Evolutionary conservation across 306 rosid species (phyloP).

Genomic region (Lotus japonicus): DNA sequence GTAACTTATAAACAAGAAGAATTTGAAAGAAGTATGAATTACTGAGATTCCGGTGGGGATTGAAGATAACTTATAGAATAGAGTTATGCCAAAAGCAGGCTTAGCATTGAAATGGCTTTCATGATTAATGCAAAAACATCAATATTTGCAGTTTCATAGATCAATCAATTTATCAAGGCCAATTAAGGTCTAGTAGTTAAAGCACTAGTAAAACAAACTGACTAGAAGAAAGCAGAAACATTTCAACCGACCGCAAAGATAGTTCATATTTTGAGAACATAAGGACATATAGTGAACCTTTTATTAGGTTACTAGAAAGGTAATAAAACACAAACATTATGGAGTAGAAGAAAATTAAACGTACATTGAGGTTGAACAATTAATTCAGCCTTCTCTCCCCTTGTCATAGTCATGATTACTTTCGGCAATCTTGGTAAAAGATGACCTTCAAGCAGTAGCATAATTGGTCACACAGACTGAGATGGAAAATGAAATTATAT

Average conservation of each 20-base stretch:
- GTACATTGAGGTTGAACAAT: slow-evolving; percentile 66
- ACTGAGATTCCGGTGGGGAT: not conserved
- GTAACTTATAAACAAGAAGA: not conserved
- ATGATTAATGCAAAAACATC: not conserved
- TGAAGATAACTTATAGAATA: not conserved
- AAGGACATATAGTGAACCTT: not conserved
- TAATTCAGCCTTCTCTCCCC: slow-evolving; percentile 63
- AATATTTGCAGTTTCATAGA: not conserved
- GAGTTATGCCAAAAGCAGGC: not conserved
- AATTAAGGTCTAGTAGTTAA: not conserved
- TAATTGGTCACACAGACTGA: not conserved
- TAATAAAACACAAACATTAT: not conserved
- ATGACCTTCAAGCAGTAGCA: slow-evolving; percentile 38
- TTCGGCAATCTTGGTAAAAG: slow-evolving; percentile 41
- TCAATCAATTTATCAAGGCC: not conserved
- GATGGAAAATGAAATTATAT: not conserved
- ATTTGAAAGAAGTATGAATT: not conserved
- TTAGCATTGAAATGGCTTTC: not conserved
- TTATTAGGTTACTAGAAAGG: not conserved
- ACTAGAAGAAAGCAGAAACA: not conserved
- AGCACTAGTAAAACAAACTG: not conserved
- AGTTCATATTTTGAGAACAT: not conserved
- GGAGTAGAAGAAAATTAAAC: slow-evolving; percentile 23
- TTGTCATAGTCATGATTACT: slow-evolving; percentile 55
- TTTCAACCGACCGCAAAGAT: not conserved